Percentiles rank a stretch among this genome's conserved stretches.
Evolutionary conservation across 352 stramenopile species (phyloP).

Genomic region (Albugo candida): DNA sequence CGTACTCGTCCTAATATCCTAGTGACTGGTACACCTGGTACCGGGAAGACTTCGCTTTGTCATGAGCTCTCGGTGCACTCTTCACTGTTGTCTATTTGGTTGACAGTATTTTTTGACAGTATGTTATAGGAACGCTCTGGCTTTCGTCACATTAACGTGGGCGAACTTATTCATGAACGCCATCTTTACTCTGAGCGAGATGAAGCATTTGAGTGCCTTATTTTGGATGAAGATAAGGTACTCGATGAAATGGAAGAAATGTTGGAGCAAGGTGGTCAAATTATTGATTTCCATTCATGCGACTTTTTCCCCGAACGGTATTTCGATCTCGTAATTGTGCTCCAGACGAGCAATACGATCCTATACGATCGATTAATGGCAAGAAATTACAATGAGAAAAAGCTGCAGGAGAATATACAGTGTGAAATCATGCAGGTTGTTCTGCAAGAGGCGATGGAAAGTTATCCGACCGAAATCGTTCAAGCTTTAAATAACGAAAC

Average conservation of each 20-base stretch:
- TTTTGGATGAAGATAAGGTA: constrained; percentile 96
- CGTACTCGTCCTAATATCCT: constrained; percentile 86
- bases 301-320: constrained; percentile 96
- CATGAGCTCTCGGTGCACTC: constrained; percentile 69
- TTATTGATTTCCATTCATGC: constrained; percentile 95
- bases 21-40: constrained; percentile 93
- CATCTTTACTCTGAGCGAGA: constrained; percentile 72
- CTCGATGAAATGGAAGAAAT: constrained; percentile 88
- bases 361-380: constrained; percentile 77
- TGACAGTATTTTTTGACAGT: neutral
- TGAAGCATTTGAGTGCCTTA: constrained; percentile 90
- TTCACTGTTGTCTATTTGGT: neutral
- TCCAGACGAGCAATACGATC: constrained; percentile 83
- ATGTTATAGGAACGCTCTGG: constrained; percentile 43
- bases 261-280: constrained; percentile 71
- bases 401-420: constrained; percentile 91
- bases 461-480: constrained; percentile 89
- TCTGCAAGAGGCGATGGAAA: constrained; percentile 89
- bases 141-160: constrained; percentile 88
- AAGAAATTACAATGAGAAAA: constrained; percentile 90
- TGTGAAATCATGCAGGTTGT: constrained; percentile 98
- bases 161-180: constrained; percentile 81
- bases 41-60: constrained; percentile 88
- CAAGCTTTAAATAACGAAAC: constrained; percentile 89
- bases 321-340: constrained; percentile 90